Base-by-base conservation (phyloP, 176 grass and related monocot species). In the Bonia amplexicaulis region DNA sequence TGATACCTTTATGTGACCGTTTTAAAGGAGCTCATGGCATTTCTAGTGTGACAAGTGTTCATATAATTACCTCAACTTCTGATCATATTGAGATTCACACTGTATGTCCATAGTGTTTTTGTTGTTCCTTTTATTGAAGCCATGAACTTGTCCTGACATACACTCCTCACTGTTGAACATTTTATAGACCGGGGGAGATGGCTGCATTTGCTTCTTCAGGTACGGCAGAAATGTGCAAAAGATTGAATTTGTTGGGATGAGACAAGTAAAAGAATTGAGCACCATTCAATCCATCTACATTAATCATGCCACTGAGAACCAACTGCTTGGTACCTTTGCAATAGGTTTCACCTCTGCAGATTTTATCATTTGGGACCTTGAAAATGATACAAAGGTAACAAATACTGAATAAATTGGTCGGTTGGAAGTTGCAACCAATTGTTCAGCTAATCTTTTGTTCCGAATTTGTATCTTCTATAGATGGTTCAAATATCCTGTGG, bases 1-100 rank as follows among this genome's bases (percentile, higher is more conserved):
- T 88, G 83, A 85, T 93, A 51, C 51, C 84, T 89, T 49, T 83
- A 27, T 20, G 79, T 77, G 87, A 91, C 86, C 62, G 45, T 87
- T 98, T 98, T 85, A 98, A 90, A 95, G 91, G 96, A 68, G 96
- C 93, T 73, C 96, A 98, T 83, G 96, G 96, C 20, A 98, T 98
- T 93, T 95, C 91, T 74, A 93, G 85, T 81, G 93, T 98, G 77
- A 95, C 89, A 66, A 95, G 85, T 85, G 79, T 95, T 90, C 87
- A 63, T 85, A 87, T 93, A 85, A 81, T 72, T 71, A 81, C 71
- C 60, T 85, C 85, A 67, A 72, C 81, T 77, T 80, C 71, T 23
- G 80, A 86, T 74, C 65, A 83, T 87, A 62, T 87, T 75, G 85
- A 92, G 85, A 90, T 98, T 79, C 88, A 75, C 65, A 98, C 80